Conservation (phyloP, 176 grass and related monocot genomes). For the Cenchrus purpureus region DNA sequence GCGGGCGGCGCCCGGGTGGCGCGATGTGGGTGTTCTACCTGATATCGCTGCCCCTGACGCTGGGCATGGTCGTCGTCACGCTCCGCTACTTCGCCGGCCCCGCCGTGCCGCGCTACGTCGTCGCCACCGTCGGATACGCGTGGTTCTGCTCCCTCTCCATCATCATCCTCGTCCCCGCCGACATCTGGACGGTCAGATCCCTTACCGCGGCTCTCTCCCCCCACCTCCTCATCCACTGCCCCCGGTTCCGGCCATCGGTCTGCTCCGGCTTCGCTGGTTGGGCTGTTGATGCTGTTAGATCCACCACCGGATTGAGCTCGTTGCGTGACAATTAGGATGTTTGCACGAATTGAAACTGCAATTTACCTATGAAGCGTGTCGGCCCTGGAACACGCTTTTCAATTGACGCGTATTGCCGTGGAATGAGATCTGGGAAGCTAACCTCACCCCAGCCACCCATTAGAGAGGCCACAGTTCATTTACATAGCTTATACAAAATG, state of each 20-base stretch:
- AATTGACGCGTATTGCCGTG: neutral
- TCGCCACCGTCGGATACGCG: slow-evolving; percentile 92
- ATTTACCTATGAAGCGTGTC: neutral
- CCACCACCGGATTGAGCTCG: slow-evolving; percentile 25
- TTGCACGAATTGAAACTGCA: neutral
- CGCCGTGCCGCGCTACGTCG: slow-evolving; percentile 82
- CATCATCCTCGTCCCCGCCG: slow-evolving; percentile 98
- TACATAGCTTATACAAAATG: slow-evolving; percentile 2
- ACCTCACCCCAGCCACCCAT: neutral
- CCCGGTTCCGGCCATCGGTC: neutral
- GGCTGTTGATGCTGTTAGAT: slow-evolving; percentile 38
- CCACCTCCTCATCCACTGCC: neutral
- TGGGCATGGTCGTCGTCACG: slow-evolving; percentile 94
- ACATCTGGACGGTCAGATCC: slow-evolving; percentile 97
- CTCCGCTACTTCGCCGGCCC: slow-evolving; percentile 98
- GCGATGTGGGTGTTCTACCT: slow-evolving; percentile 99
- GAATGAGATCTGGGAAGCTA: slow-evolving; percentile 13
- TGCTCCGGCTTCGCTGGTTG: neutral
- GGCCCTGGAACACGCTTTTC: slow-evolving; percentile 13
- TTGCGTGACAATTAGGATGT: slow-evolving; percentile 30
- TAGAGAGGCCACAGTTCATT: neutral
- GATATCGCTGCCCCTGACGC: slow-evolving; percentile 94
- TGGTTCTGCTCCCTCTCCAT: slow-evolving; percentile 99
- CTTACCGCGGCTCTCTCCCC: neutral
- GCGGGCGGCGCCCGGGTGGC: slow-evolving; percentile 25